These are phyloP conservation scores for Apiospora marii DNA, from an alignment of 2,329 filamentous ascomycete species.

Conservation along the genomic window DNA sequence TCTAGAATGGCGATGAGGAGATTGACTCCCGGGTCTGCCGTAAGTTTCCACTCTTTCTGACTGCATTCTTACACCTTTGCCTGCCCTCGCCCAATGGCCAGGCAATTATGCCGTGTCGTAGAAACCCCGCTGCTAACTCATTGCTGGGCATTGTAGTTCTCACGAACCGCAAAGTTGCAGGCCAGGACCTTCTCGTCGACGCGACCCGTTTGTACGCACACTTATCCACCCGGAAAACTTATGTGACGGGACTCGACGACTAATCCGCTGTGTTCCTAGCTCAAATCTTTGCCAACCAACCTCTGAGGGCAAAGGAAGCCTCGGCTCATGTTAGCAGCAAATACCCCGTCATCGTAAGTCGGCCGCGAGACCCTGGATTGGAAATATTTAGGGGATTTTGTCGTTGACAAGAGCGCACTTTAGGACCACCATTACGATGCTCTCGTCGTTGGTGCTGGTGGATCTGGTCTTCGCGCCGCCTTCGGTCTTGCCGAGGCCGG, in stretches of 20 bases:
- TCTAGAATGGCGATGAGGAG: constrained; percentile 72
- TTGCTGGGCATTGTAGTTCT: constrained; percentile 57
- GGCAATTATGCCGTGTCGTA: neutral
- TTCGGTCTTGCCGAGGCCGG: constrained; percentile 88
- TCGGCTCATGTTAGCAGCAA: constrained; percentile 86
- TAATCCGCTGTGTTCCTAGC: constrained; percentile 56
- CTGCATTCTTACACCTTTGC: constrained; percentile 27
- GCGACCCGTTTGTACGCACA: constrained; percentile 73
- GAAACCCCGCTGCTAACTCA: neutral
- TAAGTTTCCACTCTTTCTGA: constrained; percentile 48
- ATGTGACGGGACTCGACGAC: constrained; percentile 24
- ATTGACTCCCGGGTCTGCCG: constrained; percentile 63
- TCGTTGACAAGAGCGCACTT: constrained; percentile 32
- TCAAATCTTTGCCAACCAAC: constrained; percentile 84
- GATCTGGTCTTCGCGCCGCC: constrained; percentile 81
- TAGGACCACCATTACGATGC: constrained; percentile 99
- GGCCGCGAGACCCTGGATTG: constrained; percentile 7
- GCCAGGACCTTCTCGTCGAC: constrained; percentile 87
- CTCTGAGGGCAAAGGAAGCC: constrained; percentile 92
- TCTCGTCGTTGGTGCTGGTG: constrained; percentile 87
- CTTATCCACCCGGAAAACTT: constrained; percentile 1
- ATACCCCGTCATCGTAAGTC: constrained; percentile 90
- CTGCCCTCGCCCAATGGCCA: neutral
- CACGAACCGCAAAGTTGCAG: constrained; percentile 68
- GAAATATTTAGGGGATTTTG: constrained; percentile 29